Evolutionary conservation across 1,284 basidiomycete genomes (phyloP), one percentile per base, ranked within the genome.

Genomic region (Gymnopus androsaceus): DNA sequence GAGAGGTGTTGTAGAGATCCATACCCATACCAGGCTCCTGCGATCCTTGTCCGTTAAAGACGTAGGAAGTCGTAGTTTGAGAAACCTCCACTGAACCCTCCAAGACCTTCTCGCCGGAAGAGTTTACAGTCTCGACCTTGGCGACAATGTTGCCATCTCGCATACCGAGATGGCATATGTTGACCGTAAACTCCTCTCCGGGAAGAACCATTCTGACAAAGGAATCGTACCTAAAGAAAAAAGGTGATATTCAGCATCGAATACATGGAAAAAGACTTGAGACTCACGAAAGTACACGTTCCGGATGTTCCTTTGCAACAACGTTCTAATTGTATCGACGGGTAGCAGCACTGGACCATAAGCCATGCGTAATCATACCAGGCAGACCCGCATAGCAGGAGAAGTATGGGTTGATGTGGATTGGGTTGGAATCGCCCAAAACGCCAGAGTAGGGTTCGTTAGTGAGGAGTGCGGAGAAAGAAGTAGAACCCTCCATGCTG

Each of bases 11-110:
- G 98, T 99, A 3, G 99, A 83, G 66, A n/a, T 98, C 95, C 95
- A 99, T 98, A 40, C 97, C 96, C 96, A 99, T 99, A 34, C 95
- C 94, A 46, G 90, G 88, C 74, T 98, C 96, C 73, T 99, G 97
- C 25, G 95, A 98, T 55, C 96, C 96, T 72, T 99, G 97, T 48
- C 96, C 96, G 53, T 96, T 99, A 81, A 98, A 98, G 67, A 97
- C 14, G 67, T 98, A 98, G 47, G 93, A 93, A 15, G 95, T 97
- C 15, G 87, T 85, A 3, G 94, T 87, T 73, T 98, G 96, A 14
- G 87, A 87, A 61, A 98, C 94, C 72, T 98, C 94, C 2, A 96
- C 92, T 19, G 90, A 84, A 40, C 96, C 96, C 61, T 92, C 88
- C 45, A 98, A 80, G 55, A 98, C 94, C 75, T 93, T 97, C 69